These are phyloP conservation scores for Kodamaea leandrae DNA, from an alignment of 805 yeast genomes.

Conservation along the genomic window DNA sequence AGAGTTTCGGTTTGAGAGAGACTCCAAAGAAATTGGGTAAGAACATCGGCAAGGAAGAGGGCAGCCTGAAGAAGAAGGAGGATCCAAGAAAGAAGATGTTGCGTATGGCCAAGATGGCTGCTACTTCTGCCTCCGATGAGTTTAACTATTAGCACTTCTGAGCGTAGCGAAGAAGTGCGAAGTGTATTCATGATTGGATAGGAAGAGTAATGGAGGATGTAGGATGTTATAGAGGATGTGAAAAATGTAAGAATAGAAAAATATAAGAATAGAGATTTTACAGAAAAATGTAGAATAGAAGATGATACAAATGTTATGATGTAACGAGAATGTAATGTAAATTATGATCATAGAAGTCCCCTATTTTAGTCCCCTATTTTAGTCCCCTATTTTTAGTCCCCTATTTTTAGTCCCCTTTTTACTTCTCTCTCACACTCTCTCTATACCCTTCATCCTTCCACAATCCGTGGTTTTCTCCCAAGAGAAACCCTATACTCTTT, in stretches of 20 bases:
- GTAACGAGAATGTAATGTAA: too few relatives aligned
- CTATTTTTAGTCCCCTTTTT: neutral
- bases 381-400: neutral
- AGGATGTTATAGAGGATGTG: too few relatives aligned
- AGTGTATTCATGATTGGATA: too few relatives aligned
- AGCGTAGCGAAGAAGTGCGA: neutral
- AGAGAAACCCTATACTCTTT: slow-evolving; percentile 58
- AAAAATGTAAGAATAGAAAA: too few relatives aligned
- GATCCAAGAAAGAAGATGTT: slow-evolving; percentile 73
- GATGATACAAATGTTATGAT: too few relatives aligned
- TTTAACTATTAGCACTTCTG: slow-evolving; percentile 53
- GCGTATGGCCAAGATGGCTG: slow-evolving; percentile 68
- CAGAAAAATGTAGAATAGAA: too few relatives aligned
- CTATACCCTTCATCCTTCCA: slow-evolving; percentile 43
- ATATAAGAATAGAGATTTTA: too few relatives aligned
- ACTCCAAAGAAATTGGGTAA: slow-evolving; percentile 80
- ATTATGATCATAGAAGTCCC: too few relatives aligned
- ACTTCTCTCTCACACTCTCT: slow-evolving; percentile 6
- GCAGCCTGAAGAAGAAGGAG: slow-evolving; percentile 44
- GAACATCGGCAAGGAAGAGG: slow-evolving; percentile 18
- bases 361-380: too few relatives aligned
- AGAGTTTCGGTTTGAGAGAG: slow-evolving; percentile 91
- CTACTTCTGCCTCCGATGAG: slow-evolving; percentile 63
- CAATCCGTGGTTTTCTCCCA: slow-evolving; percentile 77
- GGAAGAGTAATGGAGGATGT: too few relatives aligned